Conservation (phyloP, 192 early-diverging fungal genomes). For the Coemansia sp. region DNA sequence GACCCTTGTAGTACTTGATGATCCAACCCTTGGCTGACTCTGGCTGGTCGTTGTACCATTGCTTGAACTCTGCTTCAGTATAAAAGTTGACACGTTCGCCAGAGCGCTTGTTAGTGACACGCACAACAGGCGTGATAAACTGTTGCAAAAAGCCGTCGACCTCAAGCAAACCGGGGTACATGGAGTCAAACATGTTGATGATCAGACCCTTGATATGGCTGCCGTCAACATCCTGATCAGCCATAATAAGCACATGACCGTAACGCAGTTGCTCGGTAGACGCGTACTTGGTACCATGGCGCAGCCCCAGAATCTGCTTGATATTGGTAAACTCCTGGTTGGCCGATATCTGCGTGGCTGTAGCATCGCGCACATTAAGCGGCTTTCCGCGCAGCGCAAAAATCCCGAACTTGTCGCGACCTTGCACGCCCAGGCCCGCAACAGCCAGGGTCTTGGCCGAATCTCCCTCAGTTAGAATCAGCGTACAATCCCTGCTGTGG, state of each 20-base stretch:
- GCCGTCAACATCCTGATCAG: constrained; percentile 97
- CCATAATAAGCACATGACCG: constrained; percentile 97
- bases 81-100: constrained; percentile 74
- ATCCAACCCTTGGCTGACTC: constrained; percentile 75
- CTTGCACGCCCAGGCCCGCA: constrained; percentile 81
- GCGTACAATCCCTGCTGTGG: constrained; percentile 74
- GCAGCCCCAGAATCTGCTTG: constrained; percentile 91
- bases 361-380: constrained; percentile 92
- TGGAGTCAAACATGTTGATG: constrained; percentile 93
- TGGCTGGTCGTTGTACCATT: constrained; percentile 70
- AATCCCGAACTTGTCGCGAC: constrained; percentile 88
- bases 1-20: constrained; percentile 97
- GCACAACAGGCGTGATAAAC: constrained; percentile 97
- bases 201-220: constrained; percentile 97
- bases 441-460: constrained; percentile 91
- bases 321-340: constrained; percentile 87
- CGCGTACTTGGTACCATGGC: constrained; percentile 80
- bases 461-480: constrained; percentile 97
- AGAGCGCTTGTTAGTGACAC: constrained; percentile 60
- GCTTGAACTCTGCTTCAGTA: constrained; percentile 89
- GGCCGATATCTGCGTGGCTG: constrained; percentile 61
- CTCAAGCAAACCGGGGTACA: constrained; percentile 87
- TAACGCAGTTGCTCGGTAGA: constrained; percentile 78
- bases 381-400: constrained; percentile 97
- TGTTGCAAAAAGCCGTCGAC: constrained; percentile 89